Conservation (phyloP, 1,284 basidiomycete species). For the Leccinum solheimii region DNA sequence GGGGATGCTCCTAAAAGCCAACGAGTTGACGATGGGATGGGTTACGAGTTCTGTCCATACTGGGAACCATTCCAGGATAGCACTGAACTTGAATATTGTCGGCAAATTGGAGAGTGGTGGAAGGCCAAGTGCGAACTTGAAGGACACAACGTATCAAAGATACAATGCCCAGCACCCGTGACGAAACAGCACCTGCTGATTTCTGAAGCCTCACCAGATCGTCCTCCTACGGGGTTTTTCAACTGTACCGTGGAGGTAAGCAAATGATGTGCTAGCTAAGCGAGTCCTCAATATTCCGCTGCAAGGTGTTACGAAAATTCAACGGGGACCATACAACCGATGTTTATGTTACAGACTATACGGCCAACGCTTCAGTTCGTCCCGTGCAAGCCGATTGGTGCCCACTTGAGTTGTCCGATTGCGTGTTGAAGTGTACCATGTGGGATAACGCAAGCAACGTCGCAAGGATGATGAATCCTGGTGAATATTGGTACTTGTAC, state of each 20-base stretch:
- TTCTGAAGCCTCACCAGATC: slow-evolving; percentile 48
- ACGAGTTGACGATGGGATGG: slow-evolving; percentile 25
- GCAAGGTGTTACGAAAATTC: slow-evolving; percentile 51
- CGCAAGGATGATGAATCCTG: slow-evolving; percentile 46
- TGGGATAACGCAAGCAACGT: slow-evolving; percentile 50
- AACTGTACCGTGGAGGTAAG: slow-evolving; percentile 68
- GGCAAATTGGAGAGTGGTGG: slow-evolving; percentile 57
- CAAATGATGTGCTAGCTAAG: neutral
- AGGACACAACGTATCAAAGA: slow-evolving; percentile 7
- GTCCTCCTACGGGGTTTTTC: slow-evolving; percentile 54
- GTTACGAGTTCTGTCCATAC: slow-evolving; percentile 36
- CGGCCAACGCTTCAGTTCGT: slow-evolving; percentile 40
- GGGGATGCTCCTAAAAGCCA: slow-evolving; percentile 31
- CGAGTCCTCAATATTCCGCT: neutral
- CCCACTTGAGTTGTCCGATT: slow-evolving; percentile 42
- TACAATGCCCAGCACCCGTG: slow-evolving; percentile 13
- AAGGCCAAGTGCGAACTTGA: slow-evolving; percentile 31
- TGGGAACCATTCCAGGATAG: slow-evolving; percentile 31
- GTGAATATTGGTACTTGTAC: slow-evolving; percentile 54
- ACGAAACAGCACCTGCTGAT: slow-evolving; percentile 50
- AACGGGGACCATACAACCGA: slow-evolving; percentile 40
- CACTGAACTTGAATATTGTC: slow-evolving; percentile 39
- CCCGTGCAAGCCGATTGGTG: slow-evolving; percentile 48
- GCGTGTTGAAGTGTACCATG: slow-evolving; percentile 54
- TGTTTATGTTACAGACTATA: slow-evolving; percentile 72